A percentile compares a stretch with the other conserved stretches of the same genome.
phyloP scores from a whole-genome alignment of 169 alveolate genomes.

The Toxoplasma gondii region DNA sequence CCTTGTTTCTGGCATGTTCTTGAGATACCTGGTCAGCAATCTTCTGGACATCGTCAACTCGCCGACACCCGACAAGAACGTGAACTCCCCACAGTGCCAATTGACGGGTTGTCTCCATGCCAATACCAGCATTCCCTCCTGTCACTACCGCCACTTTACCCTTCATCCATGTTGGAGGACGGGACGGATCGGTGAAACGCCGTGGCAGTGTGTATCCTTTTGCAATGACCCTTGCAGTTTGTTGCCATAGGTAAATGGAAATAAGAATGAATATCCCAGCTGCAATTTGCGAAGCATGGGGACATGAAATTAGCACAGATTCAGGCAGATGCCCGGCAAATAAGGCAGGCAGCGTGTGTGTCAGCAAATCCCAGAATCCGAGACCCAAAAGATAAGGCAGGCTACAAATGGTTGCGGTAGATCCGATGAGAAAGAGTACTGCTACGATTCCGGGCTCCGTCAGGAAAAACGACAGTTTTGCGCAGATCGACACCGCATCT shows the following conservation, averaged over 20 bases:
- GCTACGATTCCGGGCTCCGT: background rate
- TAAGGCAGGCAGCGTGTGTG: background rate
- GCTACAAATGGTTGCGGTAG: background rate
- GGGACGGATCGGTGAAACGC: background rate
- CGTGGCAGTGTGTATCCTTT: background rate
- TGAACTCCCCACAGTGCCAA: background rate
- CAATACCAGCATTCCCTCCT: slow-evolving; percentile 34
- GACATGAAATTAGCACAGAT: background rate
- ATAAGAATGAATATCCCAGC: background rate
- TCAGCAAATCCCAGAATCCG: background rate
- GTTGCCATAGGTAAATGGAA: background rate
- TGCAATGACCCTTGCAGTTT: background rate
- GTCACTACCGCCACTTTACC: slow-evolving; percentile 10
- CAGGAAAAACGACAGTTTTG: background rate
- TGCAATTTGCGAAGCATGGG: background rate
- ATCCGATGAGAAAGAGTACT: background rate
- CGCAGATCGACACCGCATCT: background rate
- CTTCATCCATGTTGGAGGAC: slow-evolving; percentile 8
- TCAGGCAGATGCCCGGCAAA: background rate
- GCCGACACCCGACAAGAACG: slow-evolving; percentile 16
- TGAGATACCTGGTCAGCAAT: background rate
- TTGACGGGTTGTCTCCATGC: slow-evolving; percentile 1
- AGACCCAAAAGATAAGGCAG: background rate
- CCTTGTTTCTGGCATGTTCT: background rate
- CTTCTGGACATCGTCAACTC: slow-evolving; percentile 10